These are phyloP conservation scores for Neurospora sp. DNA, from an alignment of 2,329 filamentous ascomycete genomes.

Conservation along the genomic window DNA sequence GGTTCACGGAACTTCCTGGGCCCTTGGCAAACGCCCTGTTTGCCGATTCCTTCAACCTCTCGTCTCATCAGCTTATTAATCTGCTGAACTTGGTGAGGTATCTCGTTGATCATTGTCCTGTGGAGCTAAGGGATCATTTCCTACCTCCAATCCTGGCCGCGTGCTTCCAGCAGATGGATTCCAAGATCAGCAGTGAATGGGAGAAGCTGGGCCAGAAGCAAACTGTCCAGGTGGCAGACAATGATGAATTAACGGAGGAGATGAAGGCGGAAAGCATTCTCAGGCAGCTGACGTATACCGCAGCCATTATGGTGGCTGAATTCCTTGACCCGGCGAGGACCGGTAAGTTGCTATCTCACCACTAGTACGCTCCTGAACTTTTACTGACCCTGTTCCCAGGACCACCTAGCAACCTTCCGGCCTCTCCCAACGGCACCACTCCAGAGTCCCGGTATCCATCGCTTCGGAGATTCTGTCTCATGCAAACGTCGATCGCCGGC, in stretches of 20 bases:
- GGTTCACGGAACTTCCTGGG: constrained; percentile 71
- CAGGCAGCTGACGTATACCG: constrained; percentile 82
- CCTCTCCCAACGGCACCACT: constrained; percentile 18
- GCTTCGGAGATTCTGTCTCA: constrained; percentile 74
- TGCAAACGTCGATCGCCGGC: constrained; percentile 68
- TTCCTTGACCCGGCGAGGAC: constrained; percentile 67
- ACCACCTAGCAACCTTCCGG: neutral
- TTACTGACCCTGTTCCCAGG: neutral
- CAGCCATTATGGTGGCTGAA: constrained; percentile 83
- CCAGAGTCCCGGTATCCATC: constrained; percentile 36
- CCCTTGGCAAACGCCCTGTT: constrained; percentile 80
- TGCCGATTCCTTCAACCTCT: constrained; percentile 69
- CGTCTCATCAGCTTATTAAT: constrained; percentile 89
- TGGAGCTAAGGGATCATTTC: constrained; percentile 66
- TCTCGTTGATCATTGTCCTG: constrained; percentile 84
- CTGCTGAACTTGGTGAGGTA: constrained; percentile 80
- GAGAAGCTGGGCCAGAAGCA: constrained; percentile 58
- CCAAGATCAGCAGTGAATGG: constrained; percentile 84
- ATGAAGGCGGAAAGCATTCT: constrained; percentile 98
- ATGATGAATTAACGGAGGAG: constrained; percentile 76
- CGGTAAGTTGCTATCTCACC: constrained; percentile 2
- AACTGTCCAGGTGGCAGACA: constrained; percentile 49
- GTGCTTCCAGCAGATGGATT: constrained; percentile 77
- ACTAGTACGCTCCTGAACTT: neutral
- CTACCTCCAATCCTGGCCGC: constrained; percentile 72